These are phyloP conservation scores for Nemania diffusa DNA, from an alignment of 2,329 filamentous ascomycete genomes.

Conservation along the genomic window DNA sequence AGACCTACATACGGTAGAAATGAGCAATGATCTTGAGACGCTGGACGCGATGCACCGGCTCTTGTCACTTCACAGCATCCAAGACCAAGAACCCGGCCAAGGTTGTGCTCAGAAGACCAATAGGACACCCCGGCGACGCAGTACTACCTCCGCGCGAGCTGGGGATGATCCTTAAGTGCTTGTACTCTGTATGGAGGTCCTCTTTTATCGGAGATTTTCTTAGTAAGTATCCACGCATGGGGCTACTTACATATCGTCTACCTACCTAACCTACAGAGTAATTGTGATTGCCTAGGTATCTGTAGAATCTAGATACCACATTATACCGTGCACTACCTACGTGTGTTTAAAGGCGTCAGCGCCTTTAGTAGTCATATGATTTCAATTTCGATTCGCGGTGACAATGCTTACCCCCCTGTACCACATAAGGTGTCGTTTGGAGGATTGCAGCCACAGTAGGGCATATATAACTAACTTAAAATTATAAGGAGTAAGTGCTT, in stretches of 20 bases:
- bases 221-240: neutral
- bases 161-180: neutral
- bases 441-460: neutral
- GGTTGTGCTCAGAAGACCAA: slow-evolving; percentile 11
- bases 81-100: slow-evolving; percentile 8
- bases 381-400: neutral
- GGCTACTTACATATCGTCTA: too few species aligned
- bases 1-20: neutral
- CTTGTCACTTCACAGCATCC: slow-evolving; percentile 8
- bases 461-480: neutral
- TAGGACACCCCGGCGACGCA: slow-evolving; percentile 14
- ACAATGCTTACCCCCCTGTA: neutral
- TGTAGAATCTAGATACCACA: neutral
- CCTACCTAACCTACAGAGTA: too few species aligned
- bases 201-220: slow-evolving; percentile 10
- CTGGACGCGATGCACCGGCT: slow-evolving; percentile 4
- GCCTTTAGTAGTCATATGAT: neutral
- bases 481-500: too few species aligned
- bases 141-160: neutral
- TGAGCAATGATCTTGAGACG: neutral
- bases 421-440: neutral
- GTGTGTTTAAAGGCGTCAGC: neutral
- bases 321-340: neutral
- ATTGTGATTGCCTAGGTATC: too few species aligned
- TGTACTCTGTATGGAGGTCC: neutral